Conservation (phyloP, 495 filamentous ascomycete species). For the Glarea lozoyensis region DNA sequence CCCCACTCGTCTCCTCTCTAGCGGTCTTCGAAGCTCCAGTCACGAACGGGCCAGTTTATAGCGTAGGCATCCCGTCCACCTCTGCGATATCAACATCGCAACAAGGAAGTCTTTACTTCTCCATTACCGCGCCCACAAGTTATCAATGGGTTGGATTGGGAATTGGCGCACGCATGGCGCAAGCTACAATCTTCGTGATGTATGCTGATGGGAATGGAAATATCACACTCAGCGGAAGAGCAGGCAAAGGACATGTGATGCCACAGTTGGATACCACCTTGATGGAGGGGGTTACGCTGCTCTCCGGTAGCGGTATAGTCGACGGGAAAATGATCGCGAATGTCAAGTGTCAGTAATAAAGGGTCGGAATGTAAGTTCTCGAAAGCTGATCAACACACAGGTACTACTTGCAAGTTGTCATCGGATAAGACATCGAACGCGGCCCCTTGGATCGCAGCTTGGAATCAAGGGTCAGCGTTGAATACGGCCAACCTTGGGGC, state of each 20-base stretch:
- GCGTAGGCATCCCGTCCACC: constrained; percentile 12
- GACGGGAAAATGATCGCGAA: constrained; percentile 53
- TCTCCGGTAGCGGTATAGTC: constrained; percentile 52
- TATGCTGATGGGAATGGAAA: constrained; percentile 51
- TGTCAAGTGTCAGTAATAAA: constrained; percentile 35
- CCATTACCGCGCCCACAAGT: constrained; percentile 49
- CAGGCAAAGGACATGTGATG: constrained; percentile 39
- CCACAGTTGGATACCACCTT: constrained; percentile 40
- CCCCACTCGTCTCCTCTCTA: too few species aligned
- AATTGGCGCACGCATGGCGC: constrained; percentile 52
- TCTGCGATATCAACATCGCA: constrained; percentile 10
- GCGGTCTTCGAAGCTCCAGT: too few species aligned
- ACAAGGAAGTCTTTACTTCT: constrained; percentile 52
- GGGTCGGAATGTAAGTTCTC: background rate
- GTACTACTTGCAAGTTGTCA: constrained; percentile 38
- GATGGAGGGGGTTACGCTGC: constrained; percentile 38
- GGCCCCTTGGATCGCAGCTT: constrained; percentile 58
- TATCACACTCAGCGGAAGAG: constrained; percentile 59
- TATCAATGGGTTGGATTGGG: constrained; percentile 60
- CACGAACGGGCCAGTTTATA: constrained; percentile 8
- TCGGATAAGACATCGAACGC: constrained; percentile 33
- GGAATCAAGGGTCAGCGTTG: constrained; percentile 47
- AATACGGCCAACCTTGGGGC: constrained; percentile 39
- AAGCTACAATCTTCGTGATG: constrained; percentile 60
- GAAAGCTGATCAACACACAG: constrained; percentile 25